phyloP scores from a whole-genome alignment of 345 rosid genomes.

The Heritiera littoralis region DNA sequence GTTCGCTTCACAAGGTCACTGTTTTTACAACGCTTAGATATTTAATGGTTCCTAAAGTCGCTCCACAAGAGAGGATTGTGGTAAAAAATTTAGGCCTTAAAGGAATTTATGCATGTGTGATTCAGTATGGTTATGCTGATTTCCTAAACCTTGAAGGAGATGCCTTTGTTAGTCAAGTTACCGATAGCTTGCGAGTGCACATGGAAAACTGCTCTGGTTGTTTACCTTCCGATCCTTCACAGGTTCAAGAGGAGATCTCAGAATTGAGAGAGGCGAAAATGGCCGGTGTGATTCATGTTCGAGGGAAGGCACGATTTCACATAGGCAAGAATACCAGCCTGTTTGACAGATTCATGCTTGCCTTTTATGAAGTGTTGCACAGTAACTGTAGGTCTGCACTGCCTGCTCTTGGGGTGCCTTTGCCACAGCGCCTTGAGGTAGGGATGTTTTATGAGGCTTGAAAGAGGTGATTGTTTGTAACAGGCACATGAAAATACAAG shows the following conservation, averaged over 20 bases:
- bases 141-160: constrained; percentile 52
- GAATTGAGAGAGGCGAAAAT: constrained; percentile 42
- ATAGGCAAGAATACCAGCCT: constrained; percentile 42
- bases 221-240: constrained; percentile 18
- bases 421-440: constrained; percentile 52
- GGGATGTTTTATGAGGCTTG: constrained; percentile 70
- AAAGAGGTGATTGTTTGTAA: constrained; percentile 7
- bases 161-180: constrained; percentile 48
- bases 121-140: constrained; percentile 73
- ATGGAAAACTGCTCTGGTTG: constrained; percentile 26
- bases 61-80: constrained; percentile 49
- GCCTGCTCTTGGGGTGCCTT: constrained; percentile 57
- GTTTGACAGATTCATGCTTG: constrained; percentile 57
- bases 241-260: constrained; percentile 30
- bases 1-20: constrained; percentile 77
- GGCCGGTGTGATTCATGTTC: constrained; percentile 52
- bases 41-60: constrained; percentile 63
- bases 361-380: constrained; percentile 62
- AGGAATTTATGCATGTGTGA: constrained; percentile 58
- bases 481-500: background rate
- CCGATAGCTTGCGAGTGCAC: constrained; percentile 37
- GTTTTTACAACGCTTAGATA: constrained; percentile 70
- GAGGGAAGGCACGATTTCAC: constrained; percentile 68
- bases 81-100: constrained; percentile 39
- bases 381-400: constrained; percentile 63